Base-by-base conservation (phyloP, 345 rosid species). In the Pseudoturritis turrita region DNA sequence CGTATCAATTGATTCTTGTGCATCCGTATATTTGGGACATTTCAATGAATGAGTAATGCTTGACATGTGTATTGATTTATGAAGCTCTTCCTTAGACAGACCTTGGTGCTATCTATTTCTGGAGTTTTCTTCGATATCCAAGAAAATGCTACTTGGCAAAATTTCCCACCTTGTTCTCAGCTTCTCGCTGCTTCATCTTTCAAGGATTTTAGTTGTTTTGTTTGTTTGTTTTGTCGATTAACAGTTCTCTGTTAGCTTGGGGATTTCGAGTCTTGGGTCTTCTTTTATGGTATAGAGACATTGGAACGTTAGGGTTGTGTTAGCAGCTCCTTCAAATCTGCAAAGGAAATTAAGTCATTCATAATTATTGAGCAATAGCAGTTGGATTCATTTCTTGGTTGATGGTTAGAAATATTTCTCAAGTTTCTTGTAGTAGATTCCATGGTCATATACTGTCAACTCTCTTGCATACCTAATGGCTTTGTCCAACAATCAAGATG, bases 71-170 rank as follows among this genome's bases (percentile, higher is more conserved):
- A n/a, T 74, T 49, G 78, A 31, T 58, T 25, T 21, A 19, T n/a
- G 61, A 2, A 55, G 62, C 39, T 29, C 13, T 54, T 61, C 19
- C 23, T 23, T 23, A 60, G 54, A 68, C 35, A 60, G 54, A 68
- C 35, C n/a, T 36, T 51, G 49, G 52, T 75, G 54, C 60, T 65
- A 26, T 37, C 60, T 65, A 26, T 37, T 47, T 65, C 50, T 46
- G 31, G 47, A 39, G 65, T 39, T 66, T 22, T 13, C 39, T 72
- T 21, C 0, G 19, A 4, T 65, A 35, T 40, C 49, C 49, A 35
- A 51, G 49, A 51, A 50, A 52, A 36, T 39, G 23, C 28, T 43
- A 1, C 23, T 33, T 61, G 9, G 22, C 3, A 39, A 26, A 52
- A 2, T 10, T 15, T 17, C 4, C 15, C 23, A 1, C 35, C 6